Evolutionary conservation across 257 asterid genomes (phyloP).

Genomic region (Jaltomata sinuosa): DNA sequence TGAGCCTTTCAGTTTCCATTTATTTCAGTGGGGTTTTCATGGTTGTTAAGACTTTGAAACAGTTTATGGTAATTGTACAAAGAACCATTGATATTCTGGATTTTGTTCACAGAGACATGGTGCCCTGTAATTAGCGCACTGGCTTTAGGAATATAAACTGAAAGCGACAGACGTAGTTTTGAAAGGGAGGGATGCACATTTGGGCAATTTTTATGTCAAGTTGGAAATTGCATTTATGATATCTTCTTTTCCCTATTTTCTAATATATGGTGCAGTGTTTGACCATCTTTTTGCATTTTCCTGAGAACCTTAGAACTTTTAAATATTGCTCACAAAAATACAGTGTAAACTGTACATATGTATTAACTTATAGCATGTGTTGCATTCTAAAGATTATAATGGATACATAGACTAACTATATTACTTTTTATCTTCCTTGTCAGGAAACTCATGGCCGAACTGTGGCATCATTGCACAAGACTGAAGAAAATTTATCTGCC

Average conservation of each 20-base stretch:
- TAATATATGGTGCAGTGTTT: not conserved
- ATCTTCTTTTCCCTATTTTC: not conserved
- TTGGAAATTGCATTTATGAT: not conserved
- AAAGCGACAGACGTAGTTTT: not conserved
- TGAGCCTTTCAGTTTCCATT: not conserved
- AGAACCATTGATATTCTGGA: not conserved
- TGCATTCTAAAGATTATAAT: not conserved
- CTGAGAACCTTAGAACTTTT: not conserved
- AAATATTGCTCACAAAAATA: not conserved
- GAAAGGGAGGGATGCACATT: not conserved
- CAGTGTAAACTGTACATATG: not conserved
- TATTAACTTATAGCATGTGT: not conserved
- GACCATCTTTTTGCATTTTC: not conserved
- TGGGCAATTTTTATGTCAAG: not conserved
- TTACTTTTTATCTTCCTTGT: not conserved
- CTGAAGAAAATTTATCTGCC: constrained; percentile 72
- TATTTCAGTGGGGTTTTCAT: not conserved
- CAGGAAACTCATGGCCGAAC: constrained; percentile 80
- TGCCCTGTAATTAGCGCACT: not conserved
- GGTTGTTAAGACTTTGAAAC: not conserved
- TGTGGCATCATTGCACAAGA: constrained; percentile 39
- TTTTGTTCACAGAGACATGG: not conserved
- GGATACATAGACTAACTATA: not conserved
- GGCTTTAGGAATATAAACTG: not conserved
- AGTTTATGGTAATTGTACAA: not conserved